Percentiles rank a stretch among this genome's conserved stretches.
Evolutionary conservation across 352 stramenopile species (phyloP).

Genomic region (Phytophthora cactorum): DNA sequence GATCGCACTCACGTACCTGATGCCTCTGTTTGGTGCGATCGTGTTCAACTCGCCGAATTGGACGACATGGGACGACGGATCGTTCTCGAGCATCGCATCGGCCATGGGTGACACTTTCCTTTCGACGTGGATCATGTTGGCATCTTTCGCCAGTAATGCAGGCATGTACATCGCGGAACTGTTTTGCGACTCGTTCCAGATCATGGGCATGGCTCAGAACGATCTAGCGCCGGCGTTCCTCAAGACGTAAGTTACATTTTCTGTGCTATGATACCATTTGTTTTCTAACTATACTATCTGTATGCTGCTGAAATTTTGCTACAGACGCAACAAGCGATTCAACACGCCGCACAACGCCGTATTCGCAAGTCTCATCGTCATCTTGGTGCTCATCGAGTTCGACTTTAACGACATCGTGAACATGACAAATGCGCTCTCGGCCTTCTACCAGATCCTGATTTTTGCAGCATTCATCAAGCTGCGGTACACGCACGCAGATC

Average conservation of each 20-base stretch:
- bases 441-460: constrained; percentile 87
- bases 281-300: neutral
- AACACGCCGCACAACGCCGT: constrained; percentile 62
- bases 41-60: constrained; percentile 72
- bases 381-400: constrained; percentile 61
- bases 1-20: constrained; percentile 83
- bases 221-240: constrained; percentile 88
- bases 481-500: constrained; percentile 51
- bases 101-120: constrained; percentile 89
- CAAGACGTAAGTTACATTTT: constrained; percentile 57
- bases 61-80: constrained; percentile 90
- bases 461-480: constrained; percentile 92
- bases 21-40: constrained; percentile 89
- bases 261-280: neutral
- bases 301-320: neutral
- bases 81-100: constrained; percentile 88
- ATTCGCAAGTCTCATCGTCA: constrained; percentile 49
- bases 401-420: constrained; percentile 83
- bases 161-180: constrained; percentile 95
- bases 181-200: constrained; percentile 91
- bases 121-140: constrained; percentile 90
- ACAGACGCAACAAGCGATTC: constrained; percentile 57
- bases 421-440: constrained; percentile 93
- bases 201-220: constrained; percentile 84
- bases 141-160: constrained; percentile 89